Conservation (phyloP, 768 basidiomycete species). For the Termitomyces sp. region DNA sequence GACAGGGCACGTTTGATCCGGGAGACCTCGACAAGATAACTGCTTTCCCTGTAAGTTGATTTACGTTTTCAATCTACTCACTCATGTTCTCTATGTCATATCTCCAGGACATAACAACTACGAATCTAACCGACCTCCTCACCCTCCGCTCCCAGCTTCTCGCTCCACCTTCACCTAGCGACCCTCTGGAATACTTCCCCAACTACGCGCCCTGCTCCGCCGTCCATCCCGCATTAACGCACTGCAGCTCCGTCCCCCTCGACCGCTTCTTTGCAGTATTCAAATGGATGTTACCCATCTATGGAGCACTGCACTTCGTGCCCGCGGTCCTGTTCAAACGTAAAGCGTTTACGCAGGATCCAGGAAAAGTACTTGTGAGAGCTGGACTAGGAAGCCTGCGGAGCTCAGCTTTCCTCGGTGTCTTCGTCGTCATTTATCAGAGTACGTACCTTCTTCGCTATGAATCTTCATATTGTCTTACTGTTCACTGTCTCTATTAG, state of each 20-base stretch:
- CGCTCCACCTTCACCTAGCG: conserved; percentile 21
- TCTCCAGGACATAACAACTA: conserved; percentile 45
- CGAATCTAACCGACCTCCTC: conserved; percentile 46
- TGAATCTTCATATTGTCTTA: neutral
- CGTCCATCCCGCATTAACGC: conserved; percentile 70
- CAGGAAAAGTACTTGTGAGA: conserved; percentile 56
- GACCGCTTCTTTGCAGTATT: conserved; percentile 77
- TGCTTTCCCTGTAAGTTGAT: conserved; percentile 32
- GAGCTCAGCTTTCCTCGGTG: conserved; percentile 83
- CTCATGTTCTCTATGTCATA: neutral
- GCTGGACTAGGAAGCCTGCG: conserved; percentile 70
- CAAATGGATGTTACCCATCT: conserved; percentile 79
- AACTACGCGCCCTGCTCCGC: conserved; percentile 59
- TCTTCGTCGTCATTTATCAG: conserved; percentile 81
- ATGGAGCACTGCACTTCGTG: conserved; percentile 86
- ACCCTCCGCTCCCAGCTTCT: conserved; percentile 33
- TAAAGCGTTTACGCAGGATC: conserved; percentile 57
- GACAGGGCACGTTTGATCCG: conserved; percentile 50
- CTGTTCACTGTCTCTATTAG: conserved; percentile 24
- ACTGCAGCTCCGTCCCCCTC: conserved; percentile 54
- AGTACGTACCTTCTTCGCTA: conserved; percentile 33
- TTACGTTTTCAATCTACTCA: neutral
- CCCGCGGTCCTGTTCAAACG: conserved; percentile 83
- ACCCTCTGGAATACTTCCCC: conserved; percentile 34
- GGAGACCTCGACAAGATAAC: conserved; percentile 53